These are phyloP conservation scores for Diaporthe longicolla DNA, from an alignment of 2,329 filamentous ascomycete genomes.

Conservation along the genomic window DNA sequence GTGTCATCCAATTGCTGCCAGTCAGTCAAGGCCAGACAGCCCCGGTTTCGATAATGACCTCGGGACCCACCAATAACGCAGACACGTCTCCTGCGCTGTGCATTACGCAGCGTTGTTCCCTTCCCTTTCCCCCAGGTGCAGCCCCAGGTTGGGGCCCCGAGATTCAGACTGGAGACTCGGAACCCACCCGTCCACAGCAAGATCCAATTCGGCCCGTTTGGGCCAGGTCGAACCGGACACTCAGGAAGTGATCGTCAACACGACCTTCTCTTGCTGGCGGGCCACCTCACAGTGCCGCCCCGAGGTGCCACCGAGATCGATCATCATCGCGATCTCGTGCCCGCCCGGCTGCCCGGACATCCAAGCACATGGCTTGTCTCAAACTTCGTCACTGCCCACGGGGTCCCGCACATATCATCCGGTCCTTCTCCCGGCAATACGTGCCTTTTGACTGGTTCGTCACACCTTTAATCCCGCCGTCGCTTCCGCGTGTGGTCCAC, in stretches of 20 bases:
- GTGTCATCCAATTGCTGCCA: background rate
- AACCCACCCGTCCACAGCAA: slow-evolving; percentile 13
- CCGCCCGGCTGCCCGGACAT: background rate
- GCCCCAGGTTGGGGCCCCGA: slow-evolving; percentile 16
- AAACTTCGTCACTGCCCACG: background rate
- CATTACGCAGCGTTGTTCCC: slow-evolving; percentile 17
- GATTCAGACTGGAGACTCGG: slow-evolving; percentile 18
- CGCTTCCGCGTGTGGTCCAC: background rate
- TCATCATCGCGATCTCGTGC: slow-evolving; percentile 11
- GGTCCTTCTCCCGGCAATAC: background rate
- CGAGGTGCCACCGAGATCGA: slow-evolving; percentile 33
- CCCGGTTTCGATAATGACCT: background rate
- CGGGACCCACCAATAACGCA: slow-evolving; percentile 10
- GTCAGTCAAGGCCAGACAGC: background rate
- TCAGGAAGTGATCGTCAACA: slow-evolving; percentile 3
- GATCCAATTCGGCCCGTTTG: slow-evolving; percentile 30
- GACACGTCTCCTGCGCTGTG: slow-evolving; percentile 11
- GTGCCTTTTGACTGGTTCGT: background rate
- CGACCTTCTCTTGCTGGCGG: background rate
- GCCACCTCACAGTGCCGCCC: slow-evolving; percentile 7
- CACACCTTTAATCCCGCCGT: background rate
- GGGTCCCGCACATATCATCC: background rate
- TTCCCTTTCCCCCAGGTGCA: slow-evolving; percentile 17
- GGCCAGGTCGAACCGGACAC: background rate
- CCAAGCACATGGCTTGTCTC: background rate